Evolutionary conservation across 164 flowering plant species (phyloP), one percentile per base, ranked within the genome.

Genomic region (Vitis rupestris): DNA sequence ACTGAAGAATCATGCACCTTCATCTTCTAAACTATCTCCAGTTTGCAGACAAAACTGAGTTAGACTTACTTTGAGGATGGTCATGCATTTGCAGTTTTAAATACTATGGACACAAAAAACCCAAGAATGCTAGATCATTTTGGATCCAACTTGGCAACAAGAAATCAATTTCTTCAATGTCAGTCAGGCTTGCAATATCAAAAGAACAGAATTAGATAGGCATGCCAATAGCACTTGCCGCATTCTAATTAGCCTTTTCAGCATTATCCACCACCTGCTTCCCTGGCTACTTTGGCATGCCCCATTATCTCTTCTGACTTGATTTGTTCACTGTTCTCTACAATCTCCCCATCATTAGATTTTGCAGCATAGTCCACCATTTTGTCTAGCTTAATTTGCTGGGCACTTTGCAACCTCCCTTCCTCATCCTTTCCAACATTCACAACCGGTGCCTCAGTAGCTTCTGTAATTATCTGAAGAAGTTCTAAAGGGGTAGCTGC

Each of bases 401-500:
- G 8, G 6, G 30, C 62, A 64, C 44, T 44, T 31, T 57, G 12
- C 16, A 10, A 52, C 11, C 17, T 62, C 17, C 48, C 63, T 68
- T 68, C 68, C 48, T 50, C 66, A 31, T 63, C 50, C 65, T 60
- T 70, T 37, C 56, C 70, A 50, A 47, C 54, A 61, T 60, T 63
- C 29, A 4, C 55, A 14, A 31, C 31, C 8, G 54, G 17, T 59
- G 68, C 70, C 13, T 62, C 72, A 27, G 47, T 65, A 37, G 70
- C 74, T 54, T 77, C 79, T 30, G 73, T n/a, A 23, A 65, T 23
- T 2, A 75, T 76, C 77, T 84, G 85, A 52, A 88, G 83, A 72
- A 86, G 82, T 10, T 83, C 92, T 52, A 75, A 48, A 54, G 92
- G 85, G 1, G 82, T 82, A 13, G 92, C 87, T 29, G 90, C 90